A percentile compares a stretch with the other conserved stretches of the same genome.
phyloP scores from a whole-genome alignment of 2,329 filamentous ascomycete species.

The Ceratocystiopsis sp. region DNA sequence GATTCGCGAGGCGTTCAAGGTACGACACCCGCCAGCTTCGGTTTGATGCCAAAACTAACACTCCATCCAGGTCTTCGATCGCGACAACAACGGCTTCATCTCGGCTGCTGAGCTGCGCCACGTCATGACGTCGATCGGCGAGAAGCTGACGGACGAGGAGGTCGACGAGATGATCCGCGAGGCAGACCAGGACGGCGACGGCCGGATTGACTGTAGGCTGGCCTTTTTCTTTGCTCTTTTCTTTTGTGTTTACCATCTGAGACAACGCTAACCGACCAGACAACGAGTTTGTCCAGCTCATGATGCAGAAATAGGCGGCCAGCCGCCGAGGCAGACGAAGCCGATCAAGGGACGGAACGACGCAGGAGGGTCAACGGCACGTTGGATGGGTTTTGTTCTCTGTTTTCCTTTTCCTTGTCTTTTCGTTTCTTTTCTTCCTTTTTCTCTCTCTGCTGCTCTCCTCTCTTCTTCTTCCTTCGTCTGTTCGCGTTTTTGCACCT shows the following conservation, averaged over 20 bases:
- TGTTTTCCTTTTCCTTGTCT: not conserved
- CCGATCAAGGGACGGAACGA: not conserved
- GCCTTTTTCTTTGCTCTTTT: conserved; percentile 3
- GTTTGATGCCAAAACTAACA: not conserved
- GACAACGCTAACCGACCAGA: conserved; percentile 31
- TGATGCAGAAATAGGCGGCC: conserved; percentile 72
- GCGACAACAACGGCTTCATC: conserved; percentile 85
- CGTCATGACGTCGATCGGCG: conserved; percentile 83
- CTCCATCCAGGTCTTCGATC: conserved; percentile 53
- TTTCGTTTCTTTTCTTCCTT: not conserved
- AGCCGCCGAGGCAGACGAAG: not conserved
- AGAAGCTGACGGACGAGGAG: conserved; percentile 81
- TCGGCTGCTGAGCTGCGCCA: conserved; percentile 76
- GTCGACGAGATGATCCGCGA: conserved; percentile 90
- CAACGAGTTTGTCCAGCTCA: conserved; percentile 86
- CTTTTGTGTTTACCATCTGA: not conserved
- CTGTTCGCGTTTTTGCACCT: not conserved
- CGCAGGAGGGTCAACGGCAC: not conserved
- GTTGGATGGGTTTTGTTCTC: not conserved
- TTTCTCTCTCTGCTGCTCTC: not conserved
- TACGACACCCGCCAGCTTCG: no score
- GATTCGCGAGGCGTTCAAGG: conserved; percentile 80
- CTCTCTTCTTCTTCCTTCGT: not conserved
- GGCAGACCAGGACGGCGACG: conserved; percentile 78
- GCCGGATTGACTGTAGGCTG: conserved; percentile 66